Conservation (phyloP, 2,329 filamentous ascomycete genomes). For the Penicillium sumatraense region DNA sequence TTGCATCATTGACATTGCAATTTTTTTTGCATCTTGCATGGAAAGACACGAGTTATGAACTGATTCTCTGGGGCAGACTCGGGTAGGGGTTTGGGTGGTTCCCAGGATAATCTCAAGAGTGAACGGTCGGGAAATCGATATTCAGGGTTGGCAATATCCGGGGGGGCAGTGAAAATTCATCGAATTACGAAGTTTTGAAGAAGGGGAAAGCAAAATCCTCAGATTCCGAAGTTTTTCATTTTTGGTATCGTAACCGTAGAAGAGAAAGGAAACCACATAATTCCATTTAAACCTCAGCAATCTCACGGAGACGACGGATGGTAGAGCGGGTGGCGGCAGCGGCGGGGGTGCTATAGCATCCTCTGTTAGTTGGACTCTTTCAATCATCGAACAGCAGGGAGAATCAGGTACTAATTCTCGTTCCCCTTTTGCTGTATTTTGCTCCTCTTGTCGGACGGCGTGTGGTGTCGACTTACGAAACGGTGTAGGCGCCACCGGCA, state of each 20-base stretch:
- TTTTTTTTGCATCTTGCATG: too few species aligned
- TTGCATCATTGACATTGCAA: too few species aligned
- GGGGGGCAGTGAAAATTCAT: background rate
- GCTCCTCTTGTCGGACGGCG: background rate
- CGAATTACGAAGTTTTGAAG: conserved; percentile 25
- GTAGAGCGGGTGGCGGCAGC: conserved; percentile 94
- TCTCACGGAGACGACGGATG: conserved; percentile 95
- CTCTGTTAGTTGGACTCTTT: conserved; percentile 4
- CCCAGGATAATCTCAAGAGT: too few species aligned
- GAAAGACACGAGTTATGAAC: too few species aligned
- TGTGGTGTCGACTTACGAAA: conserved; percentile 75
- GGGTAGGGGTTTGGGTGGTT: too few species aligned
- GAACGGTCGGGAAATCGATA: background rate
- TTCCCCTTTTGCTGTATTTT: background rate
- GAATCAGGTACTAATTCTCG: background rate
- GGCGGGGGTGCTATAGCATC: conserved; percentile 73
- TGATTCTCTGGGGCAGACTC: too few species aligned
- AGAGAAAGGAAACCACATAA: conserved; percentile 40
- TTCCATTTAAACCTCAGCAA: conserved; percentile 75
- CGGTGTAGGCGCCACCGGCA: conserved; percentile 90
- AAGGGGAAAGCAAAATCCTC: conserved; percentile 28
- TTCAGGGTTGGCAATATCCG: background rate
- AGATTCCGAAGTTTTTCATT: conserved; percentile 41
- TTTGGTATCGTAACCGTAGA: conserved; percentile 42
- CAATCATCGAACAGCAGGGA: too few species aligned